phyloP scores from a whole-genome alignment of 2,329 filamentous ascomycete species.

The Trichoderma oligosporum region DNA sequence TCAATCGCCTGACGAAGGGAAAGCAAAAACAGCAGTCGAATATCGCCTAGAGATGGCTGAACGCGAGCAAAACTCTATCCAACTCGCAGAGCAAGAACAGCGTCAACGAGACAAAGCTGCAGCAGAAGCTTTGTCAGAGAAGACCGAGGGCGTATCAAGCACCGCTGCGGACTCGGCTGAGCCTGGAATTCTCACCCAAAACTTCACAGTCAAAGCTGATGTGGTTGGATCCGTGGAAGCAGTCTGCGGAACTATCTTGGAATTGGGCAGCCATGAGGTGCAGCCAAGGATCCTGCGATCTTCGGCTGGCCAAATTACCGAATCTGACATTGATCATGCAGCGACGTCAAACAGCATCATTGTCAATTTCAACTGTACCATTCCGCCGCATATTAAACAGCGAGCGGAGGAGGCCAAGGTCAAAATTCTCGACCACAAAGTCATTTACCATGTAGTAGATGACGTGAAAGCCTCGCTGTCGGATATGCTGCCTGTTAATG shows the following conservation, averaged over 20 bases:
- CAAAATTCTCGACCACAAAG: conserved; percentile 75
- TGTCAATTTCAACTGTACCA: conserved; percentile 77
- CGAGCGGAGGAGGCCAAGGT: conserved; percentile 70
- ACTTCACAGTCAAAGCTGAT: conserved; percentile 87
- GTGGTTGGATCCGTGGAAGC: conserved; percentile 93
- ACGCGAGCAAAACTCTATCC: conserved; percentile 68
- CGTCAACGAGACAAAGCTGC: conserved; percentile 55
- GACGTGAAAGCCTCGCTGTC: conserved; percentile 66
- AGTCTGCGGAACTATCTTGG: conserved; percentile 69
- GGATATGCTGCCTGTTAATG: conserved; percentile 61
- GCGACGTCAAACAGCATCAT: conserved; percentile 70
- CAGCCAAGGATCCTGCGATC: conserved; percentile 71
- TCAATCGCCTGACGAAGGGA: conserved; percentile 73
- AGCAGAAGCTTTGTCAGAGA: conserved; percentile 35
- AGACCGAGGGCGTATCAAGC: conserved; percentile 34
- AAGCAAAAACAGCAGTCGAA: conserved; percentile 71
- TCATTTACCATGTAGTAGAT: conserved; percentile 78
- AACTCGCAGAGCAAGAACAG: conserved; percentile 71
- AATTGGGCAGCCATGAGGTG: conserved; percentile 82
- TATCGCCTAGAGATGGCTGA: conserved; percentile 71
- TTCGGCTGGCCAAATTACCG: conserved; percentile 71
- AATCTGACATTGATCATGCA: conserved; percentile 88
- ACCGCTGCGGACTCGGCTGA: conserved; percentile 34
- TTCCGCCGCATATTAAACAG: conserved; percentile 64
- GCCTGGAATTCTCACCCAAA: conserved; percentile 53